Conservation (phyloP, 1,284 basidiomycete species). For the Cutaneotrichosporon mucoides region DNA sequence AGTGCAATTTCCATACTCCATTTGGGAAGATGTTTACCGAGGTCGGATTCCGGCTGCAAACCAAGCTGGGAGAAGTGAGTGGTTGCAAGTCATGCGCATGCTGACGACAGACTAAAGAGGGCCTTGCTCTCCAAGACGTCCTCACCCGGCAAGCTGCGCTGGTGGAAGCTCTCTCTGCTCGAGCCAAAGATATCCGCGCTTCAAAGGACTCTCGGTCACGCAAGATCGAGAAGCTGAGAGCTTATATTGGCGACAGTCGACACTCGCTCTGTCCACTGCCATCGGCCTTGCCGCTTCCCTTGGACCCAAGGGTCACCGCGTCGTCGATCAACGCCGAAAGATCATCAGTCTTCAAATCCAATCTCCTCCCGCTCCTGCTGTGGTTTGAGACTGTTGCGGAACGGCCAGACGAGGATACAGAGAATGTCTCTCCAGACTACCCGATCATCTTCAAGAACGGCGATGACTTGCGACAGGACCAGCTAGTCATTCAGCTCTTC, state of each 20-base stretch:
- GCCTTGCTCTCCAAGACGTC: conserved; percentile 70
- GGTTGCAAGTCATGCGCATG: conserved; percentile 52
- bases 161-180: conserved; percentile 73
- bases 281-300: conserved; percentile 74
- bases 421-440: conserved; percentile 57
- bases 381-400: conserved; percentile 66
- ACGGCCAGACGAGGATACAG: conserved; percentile 23
- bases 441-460: conserved; percentile 98
- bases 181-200: conserved; percentile 77
- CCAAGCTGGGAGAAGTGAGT: conserved; percentile 71
- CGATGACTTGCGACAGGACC: conserved; percentile 75
- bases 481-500: conserved; percentile 30
- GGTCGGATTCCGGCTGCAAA: conserved; percentile 83
- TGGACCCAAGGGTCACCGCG: conserved; percentile 77
- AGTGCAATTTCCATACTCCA: conserved; percentile 65
- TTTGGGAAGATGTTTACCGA: conserved; percentile 88
- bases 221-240: conserved; percentile 91
- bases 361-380: conserved; percentile 84
- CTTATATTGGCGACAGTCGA: conserved; percentile 78
- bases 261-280: conserved; percentile 67
- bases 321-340: conserved; percentile 84
- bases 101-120: conserved; percentile 59
- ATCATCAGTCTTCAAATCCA: conserved; percentile 96
- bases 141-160: conserved; percentile 81
- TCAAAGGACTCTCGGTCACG: conserved; percentile 91